These are phyloP conservation scores for Puccinia polysora DNA, from an alignment of 1,284 basidiomycete species.

Conservation along the genomic window DNA sequence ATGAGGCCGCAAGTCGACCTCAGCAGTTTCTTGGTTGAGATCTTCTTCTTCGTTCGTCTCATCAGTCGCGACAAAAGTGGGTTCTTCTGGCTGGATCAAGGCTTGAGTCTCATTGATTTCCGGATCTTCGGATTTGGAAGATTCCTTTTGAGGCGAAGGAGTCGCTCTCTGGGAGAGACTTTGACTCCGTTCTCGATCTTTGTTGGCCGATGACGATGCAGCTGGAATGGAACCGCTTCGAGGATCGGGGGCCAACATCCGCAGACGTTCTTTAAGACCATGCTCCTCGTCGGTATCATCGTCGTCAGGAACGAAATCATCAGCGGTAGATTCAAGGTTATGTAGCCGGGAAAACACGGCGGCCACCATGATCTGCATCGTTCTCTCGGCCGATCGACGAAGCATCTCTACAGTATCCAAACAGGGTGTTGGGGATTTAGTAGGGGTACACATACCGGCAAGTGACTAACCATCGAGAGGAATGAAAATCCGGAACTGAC, in stretches of 20 bases:
- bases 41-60: conserved; percentile 48
- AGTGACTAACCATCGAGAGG: conserved; percentile 49
- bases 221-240: conserved; percentile 45
- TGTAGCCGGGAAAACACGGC: conserved; percentile 73
- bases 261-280: conserved; percentile 40
- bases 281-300: conserved; percentile 25
- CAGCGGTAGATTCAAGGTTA: conserved; percentile 46
- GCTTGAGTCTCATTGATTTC: conserved; percentile 44
- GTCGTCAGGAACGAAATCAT: conserved; percentile 42
- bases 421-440: background rate
- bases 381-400: conserved; percentile 86
- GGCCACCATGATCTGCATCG: conserved; percentile 81
- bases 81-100: conserved; percentile 3
- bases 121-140: conserved; percentile 47
- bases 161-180: conserved; percentile 49
- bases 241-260: conserved; percentile 46
- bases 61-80: conserved; percentile 4
- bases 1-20: conserved; percentile 59
- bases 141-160: conserved; percentile 45
- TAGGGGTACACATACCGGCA: background rate
- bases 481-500: conserved; percentile 57
- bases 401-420: conserved; percentile 76
- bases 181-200: conserved; percentile 48
- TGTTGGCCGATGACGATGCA: conserved; percentile 10
- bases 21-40: conserved; percentile 41